Conservation (phyloP, 148 eudicot species). For the Limonium bicolor region DNA sequence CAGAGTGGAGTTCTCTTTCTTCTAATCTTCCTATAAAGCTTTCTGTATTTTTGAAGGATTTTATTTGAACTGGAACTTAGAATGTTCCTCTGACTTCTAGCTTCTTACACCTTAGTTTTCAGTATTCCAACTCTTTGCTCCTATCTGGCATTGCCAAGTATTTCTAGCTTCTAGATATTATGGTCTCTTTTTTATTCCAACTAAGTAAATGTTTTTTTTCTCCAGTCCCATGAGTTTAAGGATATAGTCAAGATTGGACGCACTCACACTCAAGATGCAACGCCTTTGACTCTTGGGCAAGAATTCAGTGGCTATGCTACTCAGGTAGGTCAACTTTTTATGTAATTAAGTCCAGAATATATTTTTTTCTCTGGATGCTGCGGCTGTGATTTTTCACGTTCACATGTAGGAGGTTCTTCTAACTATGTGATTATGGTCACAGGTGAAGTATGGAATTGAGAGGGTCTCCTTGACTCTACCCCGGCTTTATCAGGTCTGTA, state of each 20-base stretch:
- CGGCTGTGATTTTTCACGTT: too few relatives aligned
- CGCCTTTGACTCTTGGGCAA: conserved; percentile 99
- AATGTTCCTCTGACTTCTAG: too few relatives aligned
- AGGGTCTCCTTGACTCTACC: conserved; percentile 67
- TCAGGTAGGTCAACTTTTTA: conserved; percentile 45
- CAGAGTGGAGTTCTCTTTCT: too few relatives aligned
- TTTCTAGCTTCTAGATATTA: background rate
- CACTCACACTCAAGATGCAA: conserved; percentile 98
- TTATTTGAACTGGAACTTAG: too few relatives aligned
- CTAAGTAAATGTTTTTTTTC: conserved; percentile 6
- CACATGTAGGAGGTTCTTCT: background rate
- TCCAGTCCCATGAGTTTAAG: conserved; percentile 61
- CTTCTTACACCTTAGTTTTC: too few relatives aligned
- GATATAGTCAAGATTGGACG: conserved; percentile 96
- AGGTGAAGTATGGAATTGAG: conserved; percentile 94
- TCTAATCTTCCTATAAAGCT: too few relatives aligned
- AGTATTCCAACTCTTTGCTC: too few relatives aligned
- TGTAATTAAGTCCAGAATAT: too few relatives aligned
- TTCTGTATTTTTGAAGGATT: too few relatives aligned
- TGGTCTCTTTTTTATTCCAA: too few relatives aligned
- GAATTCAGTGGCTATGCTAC: conserved; percentile 95
- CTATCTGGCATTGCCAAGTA: background rate
- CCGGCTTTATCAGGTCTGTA: conserved; percentile 77
- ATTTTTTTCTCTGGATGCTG: too few relatives aligned
- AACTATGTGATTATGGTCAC: conserved; percentile 14